Base-by-base conservation (phyloP, 2,329 filamentous ascomycete species). In the Dactylella cylindrospora region DNA sequence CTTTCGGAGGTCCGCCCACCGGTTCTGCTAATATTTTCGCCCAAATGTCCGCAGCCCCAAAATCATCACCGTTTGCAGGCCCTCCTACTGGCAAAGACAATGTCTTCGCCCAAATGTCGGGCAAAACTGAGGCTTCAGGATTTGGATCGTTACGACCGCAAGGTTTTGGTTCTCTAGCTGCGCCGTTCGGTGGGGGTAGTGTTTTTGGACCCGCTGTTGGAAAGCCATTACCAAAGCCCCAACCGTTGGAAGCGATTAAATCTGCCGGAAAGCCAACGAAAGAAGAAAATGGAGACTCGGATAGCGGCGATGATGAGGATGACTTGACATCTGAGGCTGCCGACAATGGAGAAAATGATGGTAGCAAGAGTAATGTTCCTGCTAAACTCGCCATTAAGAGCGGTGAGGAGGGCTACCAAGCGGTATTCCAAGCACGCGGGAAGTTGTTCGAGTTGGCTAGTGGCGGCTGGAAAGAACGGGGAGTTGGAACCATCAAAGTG, bases 91-190 rank as follows among this genome's bases (percentile, higher is more conserved):
- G 52, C 17, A 41, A 43, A 10, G 41, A 41, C 8, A 62, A 62
- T 40, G 57, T 62, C 17, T 62, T 62, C 17, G 57, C 57, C 5
- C 47, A 43, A 33, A 49, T 62, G 57, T 62, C 57, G 33, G 57
- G 57, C 5, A 45, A 33, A 17, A 45, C 33, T 10, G 19, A 31
- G 8, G 19, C 35, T 2, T 49, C 57, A 3, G 49, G 49, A 1
- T 62, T 62, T 35, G n/a, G n/a, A n/a, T n/a, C n/a, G n/a, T n/a
- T n/a, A n/a, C n/a, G n/a, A n/a, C n/a, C n/a, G n/a, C n/a, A n/a
- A n/a, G n/a, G n/a, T n/a, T n/a, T n/a, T n/a, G 57, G 57, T 17
- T 23, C 33, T n/a, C 19, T 44, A n/a, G n/a, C 49, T 5, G 43
- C 55, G 9, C 40, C 57, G 6, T 47, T 54, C 38, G 43, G 36